Evolutionary conservation across 768 basidiomycete species (phyloP).

Genomic region (Antrodiella citrinella): DNA sequence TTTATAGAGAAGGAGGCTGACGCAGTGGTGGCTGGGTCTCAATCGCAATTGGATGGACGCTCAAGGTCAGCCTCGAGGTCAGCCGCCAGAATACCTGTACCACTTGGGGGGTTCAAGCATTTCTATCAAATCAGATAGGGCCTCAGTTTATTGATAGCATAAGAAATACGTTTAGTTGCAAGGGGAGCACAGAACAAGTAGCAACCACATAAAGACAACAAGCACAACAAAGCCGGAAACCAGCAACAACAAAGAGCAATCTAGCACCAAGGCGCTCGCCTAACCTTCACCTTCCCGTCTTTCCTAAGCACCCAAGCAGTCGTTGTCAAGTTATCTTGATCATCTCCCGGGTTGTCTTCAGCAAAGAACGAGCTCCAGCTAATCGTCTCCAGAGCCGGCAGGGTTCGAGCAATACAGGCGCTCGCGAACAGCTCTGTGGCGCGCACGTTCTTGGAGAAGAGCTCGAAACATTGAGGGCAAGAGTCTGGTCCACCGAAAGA

Average conservation of each 20-base stretch:
- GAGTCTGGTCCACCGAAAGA: conserved; percentile 19
- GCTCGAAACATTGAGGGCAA: conserved; percentile 29
- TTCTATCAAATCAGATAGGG: no score
- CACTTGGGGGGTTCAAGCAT: no score
- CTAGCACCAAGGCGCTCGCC: conserved; percentile 32
- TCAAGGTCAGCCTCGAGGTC: no score
- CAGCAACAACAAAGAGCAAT: no score
- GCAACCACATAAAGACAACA: no score
- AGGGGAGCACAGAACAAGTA: no score
- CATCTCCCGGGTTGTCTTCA: conserved; percentile 6
- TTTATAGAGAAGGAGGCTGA: not conserved
- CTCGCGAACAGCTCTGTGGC: conserved; percentile 41
- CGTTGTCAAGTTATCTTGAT: conserved; percentile 21
- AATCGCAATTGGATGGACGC: not conserved
- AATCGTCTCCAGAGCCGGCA: conserved; percentile 36
- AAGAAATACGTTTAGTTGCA: no score
- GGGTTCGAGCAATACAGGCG: conserved; percentile 33
- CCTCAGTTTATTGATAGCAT: no score
- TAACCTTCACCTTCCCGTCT: conserved; percentile 34
- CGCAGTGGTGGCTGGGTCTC: not conserved
- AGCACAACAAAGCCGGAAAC: no score
- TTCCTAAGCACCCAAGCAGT: conserved; percentile 34
- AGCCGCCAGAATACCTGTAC: no score
- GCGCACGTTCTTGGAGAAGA: conserved; percentile 25
- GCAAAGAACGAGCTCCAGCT: conserved; percentile 48